A percentile compares a stretch with the other conserved stretches of the same genome.
Evolutionary conservation across 2,329 filamentous ascomycete species (phyloP).

Genomic region (Gnomoniopsis smithogilvyi): DNA sequence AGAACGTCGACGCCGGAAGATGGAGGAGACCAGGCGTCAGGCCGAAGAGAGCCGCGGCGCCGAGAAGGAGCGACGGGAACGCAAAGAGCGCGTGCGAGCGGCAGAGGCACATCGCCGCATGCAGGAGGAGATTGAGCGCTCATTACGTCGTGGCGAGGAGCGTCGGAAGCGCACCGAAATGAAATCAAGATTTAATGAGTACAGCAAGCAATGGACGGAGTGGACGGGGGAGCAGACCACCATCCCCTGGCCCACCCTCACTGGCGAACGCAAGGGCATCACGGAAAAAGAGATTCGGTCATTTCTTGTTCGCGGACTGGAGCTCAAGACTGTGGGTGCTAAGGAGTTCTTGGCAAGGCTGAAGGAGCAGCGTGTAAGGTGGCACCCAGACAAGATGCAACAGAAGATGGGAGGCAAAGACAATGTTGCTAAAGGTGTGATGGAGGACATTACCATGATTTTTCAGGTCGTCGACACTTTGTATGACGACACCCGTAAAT

Average conservation of each 20-base stretch:
- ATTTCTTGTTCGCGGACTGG: slow-evolving; percentile 61
- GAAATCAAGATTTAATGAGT: slow-evolving; percentile 61
- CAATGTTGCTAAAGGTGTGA: slow-evolving; percentile 65
- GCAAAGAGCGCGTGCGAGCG: slow-evolving; percentile 49
- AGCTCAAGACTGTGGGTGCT: slow-evolving; percentile 40
- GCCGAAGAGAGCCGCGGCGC: slow-evolving; percentile 30
- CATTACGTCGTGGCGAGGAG: slow-evolving; percentile 63
- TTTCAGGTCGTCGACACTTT: slow-evolving; percentile 87
- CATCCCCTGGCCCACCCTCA: slow-evolving; percentile 71
- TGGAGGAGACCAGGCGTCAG: slow-evolving; percentile 41
- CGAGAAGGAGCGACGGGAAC: slow-evolving; percentile 55
- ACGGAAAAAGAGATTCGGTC: slow-evolving; percentile 58
- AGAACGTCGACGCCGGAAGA: slow-evolving; percentile 45
- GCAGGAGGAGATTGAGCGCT: slow-evolving; percentile 65
- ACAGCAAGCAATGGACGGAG: slow-evolving; percentile 59
- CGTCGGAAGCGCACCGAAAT: slow-evolving; percentile 53
- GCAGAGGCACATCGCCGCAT: slow-evolving; percentile 38
- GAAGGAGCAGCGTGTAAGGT: slow-evolving; percentile 83
- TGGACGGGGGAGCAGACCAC: slow-evolving; percentile 43
- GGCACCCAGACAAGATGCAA: slow-evolving; percentile 98
- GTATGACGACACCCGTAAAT: slow-evolving; percentile 61
- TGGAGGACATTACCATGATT: slow-evolving; percentile 80
- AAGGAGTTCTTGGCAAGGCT: slow-evolving; percentile 49
- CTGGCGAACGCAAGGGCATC: slow-evolving; percentile 55
- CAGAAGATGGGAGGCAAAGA: slow-evolving; percentile 76